phyloP scores from a whole-genome alignment of 352 stramenopile genomes.

The Thraustochytrium striatum region DNA sequence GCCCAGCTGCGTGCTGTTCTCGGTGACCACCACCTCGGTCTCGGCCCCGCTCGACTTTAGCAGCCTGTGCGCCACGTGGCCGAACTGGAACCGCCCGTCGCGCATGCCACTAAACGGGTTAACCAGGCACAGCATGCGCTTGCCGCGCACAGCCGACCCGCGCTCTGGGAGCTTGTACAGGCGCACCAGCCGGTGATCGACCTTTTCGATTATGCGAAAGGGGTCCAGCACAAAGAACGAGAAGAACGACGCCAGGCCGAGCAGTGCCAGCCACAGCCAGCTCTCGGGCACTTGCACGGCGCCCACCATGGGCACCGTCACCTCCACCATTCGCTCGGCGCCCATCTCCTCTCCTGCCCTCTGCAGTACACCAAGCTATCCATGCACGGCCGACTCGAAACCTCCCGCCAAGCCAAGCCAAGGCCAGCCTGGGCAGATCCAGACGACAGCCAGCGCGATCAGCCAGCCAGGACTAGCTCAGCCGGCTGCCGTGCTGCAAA shows the following conservation, averaged over 20 bases:
- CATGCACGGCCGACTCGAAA: too few relatives aligned
- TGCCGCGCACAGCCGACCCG: slow-evolving; percentile 13
- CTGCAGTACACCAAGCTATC: too few relatives aligned
- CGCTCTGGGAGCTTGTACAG: slow-evolving; percentile 29
- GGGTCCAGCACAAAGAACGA: slow-evolving; percentile 31
- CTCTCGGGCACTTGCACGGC: not conserved
- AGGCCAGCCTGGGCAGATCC: too few relatives aligned
- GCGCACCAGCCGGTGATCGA: slow-evolving; percentile 23
- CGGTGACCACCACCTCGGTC: not conserved
- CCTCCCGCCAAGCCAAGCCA: too few relatives aligned
- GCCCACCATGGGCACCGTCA: not conserved
- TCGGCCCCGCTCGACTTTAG: not conserved
- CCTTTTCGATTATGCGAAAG: slow-evolving; percentile 45
- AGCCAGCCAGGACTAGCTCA: too few relatives aligned
- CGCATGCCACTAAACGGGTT: slow-evolving; percentile 21
- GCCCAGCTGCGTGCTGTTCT: not conserved
- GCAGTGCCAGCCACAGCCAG: not conserved
- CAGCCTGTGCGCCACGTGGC: not conserved
- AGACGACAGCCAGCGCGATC: too few relatives aligned
- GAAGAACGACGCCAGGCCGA: slow-evolving; percentile 25
- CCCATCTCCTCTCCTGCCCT: too few relatives aligned
- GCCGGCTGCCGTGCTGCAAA: too few relatives aligned
- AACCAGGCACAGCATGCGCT: not conserved
- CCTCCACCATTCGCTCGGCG: too few relatives aligned
- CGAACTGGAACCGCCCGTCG: slow-evolving; percentile 16